Evolutionary conservation across 441 rosid species (phyloP), one percentile per base, ranked within the genome.

Genomic region (Gossypium davidsonii): DNA sequence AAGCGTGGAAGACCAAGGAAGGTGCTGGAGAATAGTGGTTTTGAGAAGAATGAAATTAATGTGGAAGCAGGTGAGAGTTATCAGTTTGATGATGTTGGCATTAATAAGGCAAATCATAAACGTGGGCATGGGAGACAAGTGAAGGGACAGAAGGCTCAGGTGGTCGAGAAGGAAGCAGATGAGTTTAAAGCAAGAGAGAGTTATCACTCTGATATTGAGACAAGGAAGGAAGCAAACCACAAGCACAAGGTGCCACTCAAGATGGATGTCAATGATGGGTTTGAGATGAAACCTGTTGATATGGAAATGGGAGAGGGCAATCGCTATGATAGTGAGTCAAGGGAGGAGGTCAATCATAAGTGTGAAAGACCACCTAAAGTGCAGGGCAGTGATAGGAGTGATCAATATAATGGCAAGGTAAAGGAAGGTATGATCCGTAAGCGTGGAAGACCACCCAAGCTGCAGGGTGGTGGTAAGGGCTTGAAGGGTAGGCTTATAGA

Each of bases 361-460:
- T 79, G 75, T 55, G 80, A 82, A 62, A 80, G 84, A 53, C 84
- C 81, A 15, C 70, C 64, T 56, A 62, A 76, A 39, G 75, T 37
- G 70, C 72, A 71, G 66, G 65, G 31, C 15, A 55, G 62, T 66
- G 28, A 56, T 63, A 80, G 51, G 61, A 46, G 18, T 59, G 66
- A 74, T 65, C 37, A 60, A 57, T 74, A 67, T 74, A 42, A 70
- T 12, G 10, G 51, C 65, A 70, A 56, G 53, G n/a, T 17, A 20
- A 56, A 51, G 53, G 61, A 70, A 25, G 62, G 61, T 12, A 6
- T 55, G 12, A 70, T 39, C 64, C 49, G 64, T 55, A 70, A 21
- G 51, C 73, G 65, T 21, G 73, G 65, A 70, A 70, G 73, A 18
- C 73, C 73, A 56, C 20, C 63, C 28, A 70, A 70, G 73, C 37